These are phyloP conservation scores for Penicillium herquei DNA, from an alignment of 495 filamentous ascomycete genomes.

Conservation along the genomic window DNA sequence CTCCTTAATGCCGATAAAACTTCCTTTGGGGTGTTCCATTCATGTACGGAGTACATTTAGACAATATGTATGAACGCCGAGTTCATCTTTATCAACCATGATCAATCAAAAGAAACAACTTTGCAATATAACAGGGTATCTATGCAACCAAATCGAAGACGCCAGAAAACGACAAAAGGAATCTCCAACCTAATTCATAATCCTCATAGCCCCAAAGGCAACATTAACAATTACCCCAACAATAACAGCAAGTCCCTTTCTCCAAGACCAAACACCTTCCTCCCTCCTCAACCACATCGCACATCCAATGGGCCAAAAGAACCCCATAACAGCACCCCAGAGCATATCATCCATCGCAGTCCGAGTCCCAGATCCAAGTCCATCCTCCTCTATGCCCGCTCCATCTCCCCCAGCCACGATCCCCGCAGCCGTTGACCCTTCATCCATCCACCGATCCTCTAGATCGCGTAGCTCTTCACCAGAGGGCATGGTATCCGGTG, in stretches of 20 bases:
- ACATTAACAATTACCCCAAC: conserved; percentile 75
- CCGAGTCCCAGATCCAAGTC: conserved; percentile 42
- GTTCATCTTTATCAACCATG: too few relatives aligned
- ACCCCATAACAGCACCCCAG: conserved; percentile 83
- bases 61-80: too few relatives aligned
- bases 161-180: background rate
- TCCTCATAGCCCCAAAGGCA: conserved; percentile 64
- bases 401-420: conserved; percentile 34
- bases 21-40: too few relatives aligned
- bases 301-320: conserved; percentile 89
- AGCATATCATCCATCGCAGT: conserved; percentile 78
- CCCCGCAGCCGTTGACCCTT: conserved; percentile 49
- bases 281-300: conserved; percentile 82
- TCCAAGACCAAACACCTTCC: conserved; percentile 80
- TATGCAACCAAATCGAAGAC: background rate
- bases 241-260: conserved; percentile 80
- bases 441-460: conserved; percentile 93
- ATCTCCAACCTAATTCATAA: conserved; percentile 36
- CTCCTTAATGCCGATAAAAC: too few relatives aligned
- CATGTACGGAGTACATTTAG: too few relatives aligned
- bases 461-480: conserved; percentile 58
- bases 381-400: conserved; percentile 50
- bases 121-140: conserved; percentile 1
- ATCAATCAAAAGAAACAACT: background rate
- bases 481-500: conserved; percentile 81